Evolutionary conservation across 306 rosid genomes (phyloP), one percentile per base, ranked within the genome.

Genomic region (Lathyrus oleraceus): DNA sequence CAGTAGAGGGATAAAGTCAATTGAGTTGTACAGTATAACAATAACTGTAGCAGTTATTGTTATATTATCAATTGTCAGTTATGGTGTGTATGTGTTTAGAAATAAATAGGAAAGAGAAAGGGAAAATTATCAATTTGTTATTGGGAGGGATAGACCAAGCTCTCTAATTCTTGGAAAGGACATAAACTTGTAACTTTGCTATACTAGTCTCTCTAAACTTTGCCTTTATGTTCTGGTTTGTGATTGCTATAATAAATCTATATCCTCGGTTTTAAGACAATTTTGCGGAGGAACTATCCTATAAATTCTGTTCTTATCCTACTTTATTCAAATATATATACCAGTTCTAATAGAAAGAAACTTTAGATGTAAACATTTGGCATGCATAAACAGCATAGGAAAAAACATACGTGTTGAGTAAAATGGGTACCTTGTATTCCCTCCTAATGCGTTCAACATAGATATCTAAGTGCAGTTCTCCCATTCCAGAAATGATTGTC

Each of bases 401-500:
- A 36, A 17, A 62, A 27, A 9, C 5, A 48, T 16, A 38, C 10
- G 8, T 27, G 14, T 10, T 12, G 13, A 27, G 49, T 23, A 49
- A n/a, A 58, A 56, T 35, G 28, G 51, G 57, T 70, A 94, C 99
- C 97, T 91, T 91, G 27, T 94, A 91, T 83, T 94, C 99, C 80
- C 99, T 83, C 83, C 77, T 82, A 28, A 94, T 94, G 76, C 99
- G 96, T 78, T 94, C 99, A 69, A 94, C 97, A 66, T 94, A 94
- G 69, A 94, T 82, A 72, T 94, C 99, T 81, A 94, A 87, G 84
- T 94, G 99, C 79, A 94, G 82, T 81, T 94, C 99, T 67, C 99
- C 99, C 99, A 94, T 94, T 75, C 97, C 97, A 32, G 99, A 94
- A 73, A 94, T 94, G 78, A 94, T 94, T 14, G 99, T 94, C 99